Base-by-base conservation (phyloP, 2,329 filamentous ascomycete species). In the Calonectria pseudoturangicola region DNA sequence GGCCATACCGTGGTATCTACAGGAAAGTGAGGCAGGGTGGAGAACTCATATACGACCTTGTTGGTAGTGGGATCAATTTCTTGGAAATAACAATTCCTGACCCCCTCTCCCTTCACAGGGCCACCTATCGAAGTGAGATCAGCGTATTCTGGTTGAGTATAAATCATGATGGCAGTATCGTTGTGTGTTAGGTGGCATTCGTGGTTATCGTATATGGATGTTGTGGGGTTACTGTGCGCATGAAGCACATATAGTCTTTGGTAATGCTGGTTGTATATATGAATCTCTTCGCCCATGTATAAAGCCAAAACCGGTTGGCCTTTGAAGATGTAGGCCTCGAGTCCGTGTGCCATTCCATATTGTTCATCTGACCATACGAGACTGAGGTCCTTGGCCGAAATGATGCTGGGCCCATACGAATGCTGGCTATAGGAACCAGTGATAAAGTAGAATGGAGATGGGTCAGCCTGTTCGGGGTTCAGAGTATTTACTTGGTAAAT, bases 401-500 rank as follows among this genome's bases (percentile, higher is more conserved):
- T 36, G 21, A 60, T 60, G 54, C 54, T 60, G 13, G 54, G 54
- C 0, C 54, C 54, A 28, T 27, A 60, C 33, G 13, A 2, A 25
- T 41, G 30, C 33, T 3, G 33, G 16, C 33, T 60, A 16, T 60
- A 60, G 10, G 54, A 13, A 8, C 54, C 54, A 12, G 54, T 60
- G n/a, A 60, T 36, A 27, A 60, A 60, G 2, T 41, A 36, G 13
- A 60, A 60, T 16, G 54, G n/a, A 12, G 33, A 41, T 6, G 54
- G 54, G 16, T 60, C 54, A 36, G 54, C 54, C 21, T 60, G 41
- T 41, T 60, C 54, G 13, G 21, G 54, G 12, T 60, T 41, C 1
- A 60, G 54, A 36, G 54, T n/a, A 25, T 60, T 60, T n/a, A 60
- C 54, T 60, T 60, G 54, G 15, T 60, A 60, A 25, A 60, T 60